phyloP scores from a whole-genome alignment of 208 protist genomes.

The Acanthamoeba lenticulata region DNA sequence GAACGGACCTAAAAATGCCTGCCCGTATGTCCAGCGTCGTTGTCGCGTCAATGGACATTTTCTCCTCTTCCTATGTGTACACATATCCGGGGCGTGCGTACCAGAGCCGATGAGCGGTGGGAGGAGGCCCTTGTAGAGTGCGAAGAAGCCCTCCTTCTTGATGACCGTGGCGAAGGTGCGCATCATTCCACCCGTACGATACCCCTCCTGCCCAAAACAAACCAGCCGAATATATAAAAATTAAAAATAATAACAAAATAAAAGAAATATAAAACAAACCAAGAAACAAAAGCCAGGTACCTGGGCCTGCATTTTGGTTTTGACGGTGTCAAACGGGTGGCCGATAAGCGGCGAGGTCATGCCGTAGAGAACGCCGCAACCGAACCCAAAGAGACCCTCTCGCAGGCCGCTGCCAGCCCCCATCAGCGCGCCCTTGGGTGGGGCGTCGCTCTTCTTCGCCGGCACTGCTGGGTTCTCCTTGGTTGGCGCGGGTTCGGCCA shows the following conservation, averaged over 20 bases:
- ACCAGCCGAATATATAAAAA: too few relatives aligned
- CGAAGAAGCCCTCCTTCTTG: conserved; percentile 72
- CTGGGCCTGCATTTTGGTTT: conserved; percentile 74
- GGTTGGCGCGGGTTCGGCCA: too few relatives aligned
- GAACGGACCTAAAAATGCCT: conserved; percentile 65
- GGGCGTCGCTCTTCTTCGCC: not conserved
- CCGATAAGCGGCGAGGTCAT: conserved; percentile 69
- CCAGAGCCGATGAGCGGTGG: conserved; percentile 65
- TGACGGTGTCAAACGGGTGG: conserved; percentile 71
- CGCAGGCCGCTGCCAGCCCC: not conserved
- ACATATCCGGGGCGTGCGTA: not conserved
- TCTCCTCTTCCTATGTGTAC: not conserved
- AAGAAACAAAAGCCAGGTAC: not conserved
- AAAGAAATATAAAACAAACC: too few relatives aligned
- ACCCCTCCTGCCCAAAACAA: conserved; percentile 9
- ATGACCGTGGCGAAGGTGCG: conserved; percentile 36
- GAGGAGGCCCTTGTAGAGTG: conserved; percentile 70
- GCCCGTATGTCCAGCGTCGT: not conserved
- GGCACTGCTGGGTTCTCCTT: not conserved
- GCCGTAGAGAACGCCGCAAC: conserved; percentile 70
- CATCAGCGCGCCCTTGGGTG: conserved; percentile 59
- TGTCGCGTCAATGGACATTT: not conserved
- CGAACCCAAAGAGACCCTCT: conserved; percentile 66
- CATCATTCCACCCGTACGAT: conserved; percentile 65
- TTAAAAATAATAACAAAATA: too few relatives aligned